Evolutionary conservation across 2,329 filamentous ascomycete genomes (phyloP).

Genomic region (Hypocrella siamensis): DNA sequence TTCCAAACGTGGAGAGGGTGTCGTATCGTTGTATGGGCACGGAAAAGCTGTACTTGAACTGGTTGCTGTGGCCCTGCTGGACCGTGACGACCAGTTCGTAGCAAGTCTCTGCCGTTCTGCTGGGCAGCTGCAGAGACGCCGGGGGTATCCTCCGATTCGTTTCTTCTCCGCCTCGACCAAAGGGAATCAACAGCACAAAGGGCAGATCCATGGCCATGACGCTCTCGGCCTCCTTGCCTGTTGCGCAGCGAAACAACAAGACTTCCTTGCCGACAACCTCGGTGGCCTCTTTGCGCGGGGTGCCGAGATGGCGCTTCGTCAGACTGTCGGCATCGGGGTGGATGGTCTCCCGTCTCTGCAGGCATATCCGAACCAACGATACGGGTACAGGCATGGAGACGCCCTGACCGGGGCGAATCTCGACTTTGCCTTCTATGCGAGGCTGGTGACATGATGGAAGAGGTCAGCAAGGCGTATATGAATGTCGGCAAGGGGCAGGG

Average conservation of each 20-base stretch:
- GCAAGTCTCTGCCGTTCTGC: constrained; percentile 87
- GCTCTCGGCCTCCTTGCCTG: constrained; percentile 72
- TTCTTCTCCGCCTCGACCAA: constrained; percentile 80
- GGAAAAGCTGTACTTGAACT: constrained; percentile 83
- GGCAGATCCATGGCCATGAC: constrained; percentile 94
- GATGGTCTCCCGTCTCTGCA: constrained; percentile 89
- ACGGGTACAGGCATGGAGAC: constrained; percentile 79
- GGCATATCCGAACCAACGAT: constrained; percentile 84
- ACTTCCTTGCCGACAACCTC: constrained; percentile 95
- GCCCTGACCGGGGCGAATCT: constrained; percentile 76
- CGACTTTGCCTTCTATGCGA: constrained; percentile 93
- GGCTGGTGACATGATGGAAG: constrained; percentile 43
- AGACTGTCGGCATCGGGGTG: constrained; percentile 91
- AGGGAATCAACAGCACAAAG: constrained; percentile 95
- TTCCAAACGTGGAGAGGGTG: constrained; percentile 93
- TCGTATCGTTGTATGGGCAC: constrained; percentile 89
- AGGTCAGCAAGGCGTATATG: background rate
- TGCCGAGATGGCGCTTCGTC: constrained; percentile 79
- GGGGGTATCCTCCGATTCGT: constrained; percentile 80
- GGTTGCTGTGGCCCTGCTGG: constrained; percentile 73
- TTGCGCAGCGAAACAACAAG: constrained; percentile 72
- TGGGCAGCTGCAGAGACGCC: constrained; percentile 77
- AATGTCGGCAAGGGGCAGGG: background rate
- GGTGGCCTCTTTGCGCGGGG: constrained; percentile 75
- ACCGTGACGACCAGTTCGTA: constrained; percentile 95